Evolutionary conservation across 2,329 filamentous ascomycete genomes (phyloP).

Genomic region (Fusarium proliferatum): DNA sequence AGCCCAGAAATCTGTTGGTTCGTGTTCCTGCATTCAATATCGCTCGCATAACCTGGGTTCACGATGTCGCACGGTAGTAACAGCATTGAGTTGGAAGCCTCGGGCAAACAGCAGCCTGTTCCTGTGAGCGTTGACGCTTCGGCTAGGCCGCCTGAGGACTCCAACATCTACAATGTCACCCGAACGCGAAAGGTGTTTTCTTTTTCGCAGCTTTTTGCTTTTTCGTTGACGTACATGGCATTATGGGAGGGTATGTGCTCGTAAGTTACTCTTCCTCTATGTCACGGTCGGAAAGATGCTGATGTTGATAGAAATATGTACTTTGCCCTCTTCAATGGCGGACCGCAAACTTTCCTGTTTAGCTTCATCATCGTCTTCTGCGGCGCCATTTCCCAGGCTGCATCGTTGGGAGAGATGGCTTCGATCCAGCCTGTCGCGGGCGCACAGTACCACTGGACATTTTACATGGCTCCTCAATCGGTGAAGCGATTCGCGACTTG

Average conservation of each 20-base stretch:
- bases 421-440: conserved; percentile 41
- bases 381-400: conserved; percentile 39
- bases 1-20: neutral
- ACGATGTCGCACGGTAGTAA: conserved; percentile 29
- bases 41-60: neutral
- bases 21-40: conserved; percentile 5
- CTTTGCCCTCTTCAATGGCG: conserved; percentile 42
- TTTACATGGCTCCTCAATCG: conserved; percentile 33
- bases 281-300: neutral
- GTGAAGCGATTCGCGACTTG: conserved; percentile 41
- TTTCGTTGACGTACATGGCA: conserved; percentile 42
- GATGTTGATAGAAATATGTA: conserved; percentile 37
- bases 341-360: conserved; percentile 41
- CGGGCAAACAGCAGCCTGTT: conserved; percentile 19
- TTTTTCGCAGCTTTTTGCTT: conserved; percentile 41
- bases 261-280: conserved; percentile 1
- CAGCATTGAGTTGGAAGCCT: conserved; percentile 33
- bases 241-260: conserved; percentile 44
- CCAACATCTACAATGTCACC: conserved; percentile 36
- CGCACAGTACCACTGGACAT: conserved; percentile 42
- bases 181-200: conserved; percentile 41
- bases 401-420: conserved; percentile 41
- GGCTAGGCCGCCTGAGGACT: conserved; percentile 11
- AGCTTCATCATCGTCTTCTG: conserved; percentile 44
- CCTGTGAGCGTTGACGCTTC: conserved; percentile 27